Evolutionary conservation across 331 rosid species (phyloP).

Genomic region (Dryas integrifolia): DNA sequence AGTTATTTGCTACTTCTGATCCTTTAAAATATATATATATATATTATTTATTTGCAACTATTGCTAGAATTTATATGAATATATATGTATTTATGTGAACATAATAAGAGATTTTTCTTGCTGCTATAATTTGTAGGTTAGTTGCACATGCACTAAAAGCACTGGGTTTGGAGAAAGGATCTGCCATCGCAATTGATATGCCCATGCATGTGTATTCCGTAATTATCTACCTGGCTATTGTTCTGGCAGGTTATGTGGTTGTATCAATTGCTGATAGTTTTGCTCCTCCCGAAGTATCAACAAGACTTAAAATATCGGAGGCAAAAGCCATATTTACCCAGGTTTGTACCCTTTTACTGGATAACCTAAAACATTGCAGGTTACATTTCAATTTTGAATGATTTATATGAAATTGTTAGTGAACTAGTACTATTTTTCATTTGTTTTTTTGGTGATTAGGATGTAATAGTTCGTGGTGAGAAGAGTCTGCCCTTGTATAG

Average conservation of each 20-base stretch:
- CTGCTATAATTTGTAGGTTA: conserved; percentile 56
- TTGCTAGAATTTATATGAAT: not conserved
- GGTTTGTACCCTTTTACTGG: conserved; percentile 41
- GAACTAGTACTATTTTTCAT: not conserved
- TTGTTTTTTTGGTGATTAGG: conserved; percentile 44
- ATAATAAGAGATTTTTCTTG: conserved; percentile 28
- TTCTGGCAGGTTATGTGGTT: conserved; percentile 78
- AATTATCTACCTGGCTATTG: conserved; percentile 80
- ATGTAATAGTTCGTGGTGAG: conserved; percentile 80
- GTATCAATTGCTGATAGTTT: conserved; percentile 98
- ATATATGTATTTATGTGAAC: not conserved
- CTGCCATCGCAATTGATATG: conserved; percentile 94
- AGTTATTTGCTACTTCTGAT: conserved; percentile 1
- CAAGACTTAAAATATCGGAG: conserved; percentile 71
- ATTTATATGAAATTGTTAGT: not conserved
- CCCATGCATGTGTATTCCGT: conserved; percentile 76
- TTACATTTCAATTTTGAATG: conserved; percentile 1
- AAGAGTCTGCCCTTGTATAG: conserved; percentile 83
- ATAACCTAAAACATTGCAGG: conserved; percentile 2
- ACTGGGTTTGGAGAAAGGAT: conserved; percentile 70
- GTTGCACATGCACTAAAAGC: conserved; percentile 76
- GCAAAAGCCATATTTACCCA: conserved; percentile 92
- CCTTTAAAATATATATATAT: not conserved
- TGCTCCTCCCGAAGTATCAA: conserved; percentile 82
- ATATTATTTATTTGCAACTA: not conserved